Evolutionary conservation across 2,329 filamentous ascomycete genomes (phyloP), one percentile per base, ranked within the genome.

Genomic region (Dothistroma septosporum): DNA sequence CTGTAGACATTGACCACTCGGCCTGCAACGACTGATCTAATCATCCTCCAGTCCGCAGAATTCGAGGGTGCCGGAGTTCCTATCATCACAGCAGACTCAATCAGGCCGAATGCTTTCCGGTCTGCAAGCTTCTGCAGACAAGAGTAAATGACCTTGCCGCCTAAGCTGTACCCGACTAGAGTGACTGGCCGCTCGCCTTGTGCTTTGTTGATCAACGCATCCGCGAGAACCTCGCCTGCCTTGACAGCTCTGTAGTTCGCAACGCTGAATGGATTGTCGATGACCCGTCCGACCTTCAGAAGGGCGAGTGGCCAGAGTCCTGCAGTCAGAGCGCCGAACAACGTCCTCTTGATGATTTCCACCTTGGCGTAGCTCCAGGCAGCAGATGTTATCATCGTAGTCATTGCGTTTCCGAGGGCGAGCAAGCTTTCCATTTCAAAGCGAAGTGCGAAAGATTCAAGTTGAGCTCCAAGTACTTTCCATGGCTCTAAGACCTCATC

Each of bases 1-100:
- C 90, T 93, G 76, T 88, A 96, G 9, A 93, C 91, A 68, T 97
- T 97, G 68, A 96, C 88, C 8, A 96, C 82, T 60, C 89, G 84
- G 2, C 92, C 92, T 1, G 87, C 85, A 0, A 96, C 91, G 0
- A 93, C 90, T 49, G 84, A 85, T 32, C 91, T 85, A 66, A 96
- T 85, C 41, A 85, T 80, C 49, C 87, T 83, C 92, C 92, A 97
- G 66, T 91, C 85, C 1, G 81, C 81, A 0, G 83, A 76, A 49
- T 88, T 84, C 0, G 88, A 90, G 0, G 92, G 91, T 0, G 88
- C 85, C 0, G 92, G 91, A 0, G 90, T 83, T 2, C 92, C 92
- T 60, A 97, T 89, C 6, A 97, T 76, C 4, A 96, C 87, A 1
- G 90, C 91, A 16, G 86, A 88, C 69, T 97, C 92, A 22, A 97